These are phyloP conservation scores for Backusella sp. DNA, from an alignment of 192 early-diverging fungal species.

Conservation along the genomic window DNA sequence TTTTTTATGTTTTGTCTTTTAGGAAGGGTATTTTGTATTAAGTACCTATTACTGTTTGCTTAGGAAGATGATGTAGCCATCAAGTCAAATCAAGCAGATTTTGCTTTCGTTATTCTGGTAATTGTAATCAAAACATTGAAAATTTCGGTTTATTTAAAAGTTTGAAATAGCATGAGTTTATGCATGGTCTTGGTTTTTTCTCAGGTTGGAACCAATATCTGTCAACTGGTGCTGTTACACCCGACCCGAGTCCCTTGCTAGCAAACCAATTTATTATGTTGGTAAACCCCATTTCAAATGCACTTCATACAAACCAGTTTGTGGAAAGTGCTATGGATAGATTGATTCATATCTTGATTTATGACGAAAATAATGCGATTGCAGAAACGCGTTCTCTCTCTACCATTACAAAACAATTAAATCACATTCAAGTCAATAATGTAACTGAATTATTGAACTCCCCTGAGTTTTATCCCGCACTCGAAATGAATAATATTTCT, in stretches of 20 bases:
- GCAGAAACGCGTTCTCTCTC: not conserved
- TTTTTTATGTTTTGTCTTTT: not conserved
- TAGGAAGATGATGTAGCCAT: constrained; percentile 28
- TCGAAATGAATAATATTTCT: not conserved
- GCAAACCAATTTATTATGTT: constrained; percentile 1
- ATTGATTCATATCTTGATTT: constrained; percentile 18
- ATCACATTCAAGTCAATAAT: not conserved
- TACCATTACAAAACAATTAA: not conserved
- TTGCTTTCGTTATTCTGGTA: constrained; percentile 38
- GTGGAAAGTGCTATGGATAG: constrained; percentile 34
- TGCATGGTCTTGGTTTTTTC: constrained; percentile 42
- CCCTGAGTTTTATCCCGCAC: not conserved
- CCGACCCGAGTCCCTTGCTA: constrained; percentile 23
- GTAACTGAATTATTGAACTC: not conserved
- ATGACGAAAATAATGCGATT: not conserved
- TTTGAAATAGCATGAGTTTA: constrained; percentile 33
- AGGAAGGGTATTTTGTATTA: not conserved
- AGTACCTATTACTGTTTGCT: not conserved
- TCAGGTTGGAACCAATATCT: constrained; percentile 29
- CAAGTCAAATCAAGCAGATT: constrained; percentile 30
- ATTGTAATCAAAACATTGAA: not conserved
- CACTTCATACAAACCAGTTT: constrained; percentile 13
- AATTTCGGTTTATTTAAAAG: not conserved
- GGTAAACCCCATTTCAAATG: constrained; percentile 1
- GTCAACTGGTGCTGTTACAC: constrained; percentile 23